Base-by-base conservation (phyloP, 2,329 filamentous ascomycete genomes). In the Incumbomyces delicatus region DNA sequence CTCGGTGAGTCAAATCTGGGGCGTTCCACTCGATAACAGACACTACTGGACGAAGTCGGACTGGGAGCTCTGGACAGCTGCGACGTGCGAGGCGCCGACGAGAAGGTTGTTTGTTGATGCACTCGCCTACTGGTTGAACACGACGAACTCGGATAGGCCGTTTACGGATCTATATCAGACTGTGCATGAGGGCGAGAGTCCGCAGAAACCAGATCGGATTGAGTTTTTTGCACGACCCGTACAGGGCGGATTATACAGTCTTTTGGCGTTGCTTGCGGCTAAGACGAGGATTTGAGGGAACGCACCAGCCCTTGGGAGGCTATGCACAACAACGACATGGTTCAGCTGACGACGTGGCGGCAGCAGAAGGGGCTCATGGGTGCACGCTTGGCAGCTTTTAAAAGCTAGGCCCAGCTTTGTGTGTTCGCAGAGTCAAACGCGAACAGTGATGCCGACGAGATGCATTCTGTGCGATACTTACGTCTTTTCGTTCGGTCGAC, bases 31-130 rank as follows among this genome's bases (percentile, higher is more conserved):
- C 7, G 87, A 94, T 63, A 83, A 76, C 56, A 78, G 87, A 32
- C 85, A 90, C 63, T 64, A 89, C 2, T 90, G 90, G 63, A 83
- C 85, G 22, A 94, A 94, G 66, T 87, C 82, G 30, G 87, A 94
- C 66, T 94, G 87, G 87, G 82, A 90, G 57, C 87, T 94, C 61
- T 88, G 90, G 62, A 84, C 85, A 0, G 86, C 87, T 29, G 85
- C 87, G 2, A 82, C 92, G 3, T 77, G 85, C 5, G 78, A 53
- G 76, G 18, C 59, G 67, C 73, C 44, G 1, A 83, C 83, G 2
- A 75, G 86, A 45, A 71, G 74, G 2, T 77, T 83, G 61, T 87
- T 94, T 42, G 67, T 90, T 31, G 74, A 85, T 49, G 75, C 78
- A 14, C 81, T 90, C 33, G 84, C 85, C 1, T 69, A 68, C 44